Evolutionary conservation across 2,329 filamentous ascomycete genomes (phyloP).

Genomic region (Fusarium fracticaudum): DNA sequence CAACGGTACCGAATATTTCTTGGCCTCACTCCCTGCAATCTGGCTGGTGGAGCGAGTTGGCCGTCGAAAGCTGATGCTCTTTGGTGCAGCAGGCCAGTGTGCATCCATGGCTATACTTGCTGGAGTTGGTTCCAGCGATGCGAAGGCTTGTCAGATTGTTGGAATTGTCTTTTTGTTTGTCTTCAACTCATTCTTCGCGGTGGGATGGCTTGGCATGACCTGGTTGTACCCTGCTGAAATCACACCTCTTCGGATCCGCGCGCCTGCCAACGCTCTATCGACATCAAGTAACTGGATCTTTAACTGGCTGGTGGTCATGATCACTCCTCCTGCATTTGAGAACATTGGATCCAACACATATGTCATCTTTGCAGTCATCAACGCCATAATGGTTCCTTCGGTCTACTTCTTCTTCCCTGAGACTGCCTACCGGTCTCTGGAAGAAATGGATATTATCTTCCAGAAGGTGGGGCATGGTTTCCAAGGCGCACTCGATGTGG

Average conservation of each 20-base stretch:
- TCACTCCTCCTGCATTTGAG: slow-evolving; percentile 67
- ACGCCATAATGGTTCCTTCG: slow-evolving; percentile 65
- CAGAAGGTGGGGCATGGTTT: slow-evolving; percentile 60
- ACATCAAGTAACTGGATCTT: slow-evolving; percentile 69
- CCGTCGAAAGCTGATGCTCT: slow-evolving; percentile 76
- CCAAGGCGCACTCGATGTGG: slow-evolving; percentile 48
- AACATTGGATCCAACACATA: slow-evolving; percentile 69
- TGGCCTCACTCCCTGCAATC: slow-evolving; percentile 69
- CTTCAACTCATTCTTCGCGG: slow-evolving; percentile 67
- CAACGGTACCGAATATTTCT: slow-evolving; percentile 62
- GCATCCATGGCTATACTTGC: slow-evolving; percentile 71
- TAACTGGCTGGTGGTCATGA: slow-evolving; percentile 71
- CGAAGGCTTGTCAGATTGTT: slow-evolving; percentile 63
- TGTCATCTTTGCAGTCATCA: slow-evolving; percentile 73
- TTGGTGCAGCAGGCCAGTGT: slow-evolving; percentile 71
- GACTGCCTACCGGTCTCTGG: slow-evolving; percentile 69
- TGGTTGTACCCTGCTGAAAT: slow-evolving; percentile 76
- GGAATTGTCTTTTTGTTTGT: slow-evolving; percentile 74
- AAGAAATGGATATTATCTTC: slow-evolving; percentile 75
- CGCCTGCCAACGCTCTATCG: slow-evolving; percentile 66
- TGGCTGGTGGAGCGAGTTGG: slow-evolving; percentile 74
- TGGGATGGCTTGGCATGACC: slow-evolving; percentile 67
- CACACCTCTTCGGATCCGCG: slow-evolving; percentile 73
- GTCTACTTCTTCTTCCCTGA: slow-evolving; percentile 73
- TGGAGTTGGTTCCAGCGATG: slow-evolving; percentile 60